A percentile compares a stretch with the other conserved stretches of the same genome.
Evolutionary conservation across 2,329 filamentous ascomycete genomes (phyloP).

Genomic region (Talaromyces amestolkiae): DNA sequence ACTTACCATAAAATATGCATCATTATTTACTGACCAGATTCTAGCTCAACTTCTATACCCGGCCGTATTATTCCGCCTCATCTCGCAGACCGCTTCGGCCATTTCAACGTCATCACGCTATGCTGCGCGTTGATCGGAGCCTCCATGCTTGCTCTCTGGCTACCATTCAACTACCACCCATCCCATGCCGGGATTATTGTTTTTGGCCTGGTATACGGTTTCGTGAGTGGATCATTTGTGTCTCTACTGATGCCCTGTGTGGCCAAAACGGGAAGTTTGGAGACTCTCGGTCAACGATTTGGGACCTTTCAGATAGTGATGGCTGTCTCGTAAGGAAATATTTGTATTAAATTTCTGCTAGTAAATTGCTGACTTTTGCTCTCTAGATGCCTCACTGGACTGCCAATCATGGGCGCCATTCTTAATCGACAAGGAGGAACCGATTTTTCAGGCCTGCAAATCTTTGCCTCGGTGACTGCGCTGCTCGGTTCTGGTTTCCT

Average conservation of each 20-base stretch:
- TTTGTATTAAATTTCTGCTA: not conserved
- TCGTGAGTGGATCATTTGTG: constrained; percentile 31
- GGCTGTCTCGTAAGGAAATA: constrained; percentile 23
- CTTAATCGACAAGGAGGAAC: constrained; percentile 23
- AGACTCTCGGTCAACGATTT: constrained; percentile 36
- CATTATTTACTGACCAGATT: not conserved
- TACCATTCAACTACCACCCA: constrained; percentile 30
- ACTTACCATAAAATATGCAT: not conserved
- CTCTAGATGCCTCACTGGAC: constrained; percentile 26
- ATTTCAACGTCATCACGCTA: constrained; percentile 28
- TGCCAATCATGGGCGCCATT: constrained; percentile 32
- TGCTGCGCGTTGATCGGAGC: constrained; percentile 20
- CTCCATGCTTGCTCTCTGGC: constrained; percentile 29
- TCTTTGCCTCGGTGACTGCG: constrained; percentile 23
- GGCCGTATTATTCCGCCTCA: constrained; percentile 29
- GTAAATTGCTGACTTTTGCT: not conserved
- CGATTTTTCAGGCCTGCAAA: constrained; percentile 28
- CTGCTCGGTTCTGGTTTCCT: constrained; percentile 18
- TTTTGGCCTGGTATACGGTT: constrained; percentile 30
- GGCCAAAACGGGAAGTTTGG: constrained; percentile 29
- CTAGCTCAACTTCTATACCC: constrained; percentile 26
- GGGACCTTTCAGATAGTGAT: constrained; percentile 31
- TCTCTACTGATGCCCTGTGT: constrained; percentile 32
- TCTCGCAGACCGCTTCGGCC: constrained; percentile 27
- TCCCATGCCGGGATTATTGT: constrained; percentile 30